phyloP scores from a whole-genome alignment of 225 moss, liverwort and hornwort species.

The Pleurozium schreberi region DNA sequence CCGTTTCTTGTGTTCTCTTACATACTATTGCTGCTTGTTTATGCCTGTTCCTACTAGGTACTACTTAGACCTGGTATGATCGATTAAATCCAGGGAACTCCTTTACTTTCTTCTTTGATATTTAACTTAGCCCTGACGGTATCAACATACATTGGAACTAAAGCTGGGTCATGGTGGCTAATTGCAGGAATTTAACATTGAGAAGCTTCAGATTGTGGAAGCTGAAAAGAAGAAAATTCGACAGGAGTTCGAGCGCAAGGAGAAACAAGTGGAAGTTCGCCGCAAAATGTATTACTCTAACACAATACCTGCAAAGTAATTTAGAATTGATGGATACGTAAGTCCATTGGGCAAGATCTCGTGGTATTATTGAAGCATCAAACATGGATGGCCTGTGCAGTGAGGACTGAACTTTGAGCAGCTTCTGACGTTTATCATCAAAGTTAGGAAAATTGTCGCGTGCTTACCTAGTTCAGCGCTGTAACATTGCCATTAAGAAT shows the following conservation, averaged over 20 bases:
- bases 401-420: not conserved
- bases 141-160: not conserved
- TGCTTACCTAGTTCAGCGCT: not conserved
- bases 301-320: not conserved
- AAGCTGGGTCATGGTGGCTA: not conserved
- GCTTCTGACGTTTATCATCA: not conserved
- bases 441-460: not conserved
- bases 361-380: not conserved
- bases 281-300: slow-evolving; percentile 44
- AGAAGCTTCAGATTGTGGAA: slow-evolving; percentile 76
- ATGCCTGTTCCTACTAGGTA: not conserved
- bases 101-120: not conserved
- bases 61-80: not conserved
- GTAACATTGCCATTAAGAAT: not conserved
- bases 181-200: slow-evolving; percentile 70
- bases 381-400: not conserved
- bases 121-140: not conserved
- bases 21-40: not conserved
- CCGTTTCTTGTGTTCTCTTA: not conserved
- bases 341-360: not conserved
- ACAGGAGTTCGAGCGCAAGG: slow-evolving; percentile 69
- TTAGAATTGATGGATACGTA: not conserved
- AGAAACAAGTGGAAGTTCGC: slow-evolving; percentile 80
- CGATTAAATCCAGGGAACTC: not conserved
- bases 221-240: slow-evolving; percentile 75